Conservation (phyloP, 2,329 filamentous ascomycete genomes). For the Sclerotinia nivalis region DNA sequence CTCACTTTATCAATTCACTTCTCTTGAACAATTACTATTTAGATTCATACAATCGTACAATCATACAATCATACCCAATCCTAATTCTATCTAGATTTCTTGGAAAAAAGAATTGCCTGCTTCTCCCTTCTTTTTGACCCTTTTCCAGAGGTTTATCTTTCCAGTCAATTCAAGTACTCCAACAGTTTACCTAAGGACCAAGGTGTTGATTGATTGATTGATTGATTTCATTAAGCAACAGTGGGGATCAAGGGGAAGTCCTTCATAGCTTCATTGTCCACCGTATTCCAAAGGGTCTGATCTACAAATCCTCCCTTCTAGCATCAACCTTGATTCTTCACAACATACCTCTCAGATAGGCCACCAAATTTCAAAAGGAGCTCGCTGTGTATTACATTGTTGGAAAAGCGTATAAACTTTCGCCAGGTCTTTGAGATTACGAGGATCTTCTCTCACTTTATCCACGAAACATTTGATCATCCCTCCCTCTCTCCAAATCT, state of each 20-base stretch:
- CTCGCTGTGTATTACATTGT: background rate
- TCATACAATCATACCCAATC: background rate
- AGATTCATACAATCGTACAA: no score
- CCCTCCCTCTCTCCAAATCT: background rate
- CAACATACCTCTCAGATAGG: background rate
- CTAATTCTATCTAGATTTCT: background rate
- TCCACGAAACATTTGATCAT: conserved; percentile 8
- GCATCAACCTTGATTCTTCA: conserved; percentile 17
- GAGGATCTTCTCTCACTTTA: conserved; percentile 1
- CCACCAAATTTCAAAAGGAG: background rate
- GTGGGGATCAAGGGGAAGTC: conserved; percentile 12
- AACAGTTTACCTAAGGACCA: background rate
- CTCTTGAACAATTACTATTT: background rate
- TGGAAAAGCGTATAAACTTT: background rate
- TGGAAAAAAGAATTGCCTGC: background rate
- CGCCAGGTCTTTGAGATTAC: background rate
- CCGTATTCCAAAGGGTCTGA: conserved; percentile 23
- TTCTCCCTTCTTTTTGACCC: background rate
- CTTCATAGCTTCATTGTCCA: conserved; percentile 15
- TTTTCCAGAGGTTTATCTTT: background rate
- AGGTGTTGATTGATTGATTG: conserved; percentile 5
- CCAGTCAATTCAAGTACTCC: background rate
- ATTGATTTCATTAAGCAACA: conserved; percentile 15
- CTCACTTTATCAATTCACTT: background rate
- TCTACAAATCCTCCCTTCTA: conserved; percentile 18